Percentiles rank a stretch among this genome's conserved stretches.
Evolutionary conservation across 495 filamentous ascomycete species (phyloP).

Genomic region (Xylaria bambusicola): DNA sequence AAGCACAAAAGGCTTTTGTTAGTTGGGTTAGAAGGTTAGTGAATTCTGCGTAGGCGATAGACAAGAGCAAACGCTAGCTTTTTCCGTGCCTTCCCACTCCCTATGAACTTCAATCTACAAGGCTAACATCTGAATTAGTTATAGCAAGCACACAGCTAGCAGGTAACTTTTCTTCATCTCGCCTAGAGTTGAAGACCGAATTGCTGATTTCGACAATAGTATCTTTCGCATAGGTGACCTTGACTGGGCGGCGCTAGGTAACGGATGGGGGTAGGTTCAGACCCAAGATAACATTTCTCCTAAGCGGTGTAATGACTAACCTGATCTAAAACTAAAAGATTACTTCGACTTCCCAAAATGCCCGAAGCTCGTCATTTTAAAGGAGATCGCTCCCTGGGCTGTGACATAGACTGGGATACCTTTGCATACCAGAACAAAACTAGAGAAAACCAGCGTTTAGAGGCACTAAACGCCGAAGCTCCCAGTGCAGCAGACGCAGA

Average conservation of each 20-base stretch:
- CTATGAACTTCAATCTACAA: background rate
- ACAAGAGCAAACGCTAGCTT: background rate
- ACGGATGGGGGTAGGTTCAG: conserved; percentile 60
- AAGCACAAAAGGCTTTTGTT: conserved; percentile 87
- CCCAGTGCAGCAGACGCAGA: conserved; percentile 60
- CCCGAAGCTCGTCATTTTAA: conserved; percentile 76
- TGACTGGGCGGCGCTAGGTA: conserved; percentile 79
- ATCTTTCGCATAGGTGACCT: conserved; percentile 86
- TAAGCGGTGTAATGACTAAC: conserved; percentile 33
- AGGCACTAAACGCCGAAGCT: conserved; percentile 39
- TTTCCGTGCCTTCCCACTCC: background rate
- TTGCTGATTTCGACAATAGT: conserved; percentile 15
- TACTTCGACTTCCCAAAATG: conserved; percentile 90
- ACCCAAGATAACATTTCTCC: background rate
- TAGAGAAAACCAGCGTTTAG: conserved; percentile 70
- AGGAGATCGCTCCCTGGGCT: conserved; percentile 64
- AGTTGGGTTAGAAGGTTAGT: conserved; percentile 69
- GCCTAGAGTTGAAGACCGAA: background rate
- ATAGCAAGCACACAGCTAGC: conserved; percentile 85
- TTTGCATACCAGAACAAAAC: conserved; percentile 76
- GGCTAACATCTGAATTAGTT: conserved; percentile 42
- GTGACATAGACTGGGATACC: conserved; percentile 56
- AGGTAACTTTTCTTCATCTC: conserved; percentile 38
- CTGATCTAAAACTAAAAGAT: conserved; percentile 20
- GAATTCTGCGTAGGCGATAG: background rate